Conservation (phyloP, 495 filamentous ascomycete genomes). For the Barbatosphaeria neglecta region DNA sequence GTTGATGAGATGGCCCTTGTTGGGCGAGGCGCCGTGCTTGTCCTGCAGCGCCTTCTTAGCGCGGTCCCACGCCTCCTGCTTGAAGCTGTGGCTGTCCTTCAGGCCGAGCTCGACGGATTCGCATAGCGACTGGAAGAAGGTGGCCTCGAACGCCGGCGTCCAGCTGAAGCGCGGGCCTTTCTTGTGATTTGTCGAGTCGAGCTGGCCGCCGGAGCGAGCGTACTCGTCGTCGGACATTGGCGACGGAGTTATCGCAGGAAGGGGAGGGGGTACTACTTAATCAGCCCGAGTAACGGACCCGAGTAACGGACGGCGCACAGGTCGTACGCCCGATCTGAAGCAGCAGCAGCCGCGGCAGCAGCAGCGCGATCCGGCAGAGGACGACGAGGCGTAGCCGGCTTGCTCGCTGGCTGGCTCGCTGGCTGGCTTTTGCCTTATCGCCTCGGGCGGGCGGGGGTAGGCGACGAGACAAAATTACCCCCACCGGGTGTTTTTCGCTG, state of each 20-base stretch:
- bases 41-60: constrained; percentile 32
- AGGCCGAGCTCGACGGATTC: constrained; percentile 35
- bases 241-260: not conserved
- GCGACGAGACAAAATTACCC: not conserved
- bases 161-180: constrained; percentile 40
- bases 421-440: not conserved
- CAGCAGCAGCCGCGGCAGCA: no score
- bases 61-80: constrained; percentile 39
- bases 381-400: no score
- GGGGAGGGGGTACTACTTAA: no score
- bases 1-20: constrained; percentile 41
- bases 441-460: not conserved
- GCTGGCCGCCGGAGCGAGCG: constrained; percentile 7
- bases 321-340: no score
- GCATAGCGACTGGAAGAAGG: constrained; percentile 39
- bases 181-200: constrained; percentile 12
- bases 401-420: no score
- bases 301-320: not conserved
- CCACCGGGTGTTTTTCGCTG: not conserved
- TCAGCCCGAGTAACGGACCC: not conserved
- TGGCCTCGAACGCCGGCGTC: constrained; percentile 35
- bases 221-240: constrained; percentile 26
- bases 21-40: constrained; percentile 33
- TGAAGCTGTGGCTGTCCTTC: constrained; percentile 40
- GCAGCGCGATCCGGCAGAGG: no score